Evolutionary conservation across 257 asterid species (phyloP).

Genomic region (Nicotiana tabacum): DNA sequence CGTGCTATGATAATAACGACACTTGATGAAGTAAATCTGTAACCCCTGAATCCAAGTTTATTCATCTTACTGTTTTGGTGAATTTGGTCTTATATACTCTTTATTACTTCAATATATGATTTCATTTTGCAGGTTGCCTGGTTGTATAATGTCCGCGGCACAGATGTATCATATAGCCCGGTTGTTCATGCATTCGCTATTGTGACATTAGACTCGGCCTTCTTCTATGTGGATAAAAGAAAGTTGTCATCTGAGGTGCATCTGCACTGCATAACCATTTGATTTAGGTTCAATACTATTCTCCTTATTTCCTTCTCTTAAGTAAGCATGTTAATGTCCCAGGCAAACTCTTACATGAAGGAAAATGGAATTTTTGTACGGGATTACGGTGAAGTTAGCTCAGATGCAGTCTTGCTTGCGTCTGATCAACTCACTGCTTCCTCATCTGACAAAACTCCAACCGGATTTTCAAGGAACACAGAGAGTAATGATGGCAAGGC

Average conservation of each 20-base stretch:
- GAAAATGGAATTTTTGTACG: slow-evolving; percentile 66
- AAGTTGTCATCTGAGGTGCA: slow-evolving; percentile 82
- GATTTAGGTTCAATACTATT: slow-evolving; percentile 5
- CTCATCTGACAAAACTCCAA: slow-evolving; percentile 21
- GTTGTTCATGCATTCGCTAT: slow-evolving; percentile 92
- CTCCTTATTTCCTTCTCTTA: slow-evolving; percentile 12
- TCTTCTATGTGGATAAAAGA: slow-evolving; percentile 75
- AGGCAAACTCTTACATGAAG: slow-evolving; percentile 62
- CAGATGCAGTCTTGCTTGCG: slow-evolving; percentile 67
- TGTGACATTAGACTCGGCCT: slow-evolving; percentile 68
- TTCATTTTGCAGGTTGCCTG: slow-evolving; percentile 70
- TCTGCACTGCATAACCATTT: slow-evolving; percentile 12
- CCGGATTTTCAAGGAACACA: background rate
- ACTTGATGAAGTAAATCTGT: slow-evolving; percentile 73
- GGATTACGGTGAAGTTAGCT: slow-evolving; percentile 63
- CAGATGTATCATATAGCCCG: slow-evolving; percentile 79
- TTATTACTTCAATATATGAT: slow-evolving; percentile 12
- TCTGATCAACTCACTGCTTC: slow-evolving; percentile 52
- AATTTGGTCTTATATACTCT: background rate
- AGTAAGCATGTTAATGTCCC: slow-evolving; percentile 17
- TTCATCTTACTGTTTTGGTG: background rate
- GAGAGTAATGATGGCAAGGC: slow-evolving; percentile 8
- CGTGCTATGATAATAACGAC: slow-evolving; percentile 65
- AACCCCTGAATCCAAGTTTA: background rate
- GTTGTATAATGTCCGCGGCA: slow-evolving; percentile 88